Conservation (phyloP, 2,329 filamentous ascomycete species). For the Leptographium galeiforme region DNA sequence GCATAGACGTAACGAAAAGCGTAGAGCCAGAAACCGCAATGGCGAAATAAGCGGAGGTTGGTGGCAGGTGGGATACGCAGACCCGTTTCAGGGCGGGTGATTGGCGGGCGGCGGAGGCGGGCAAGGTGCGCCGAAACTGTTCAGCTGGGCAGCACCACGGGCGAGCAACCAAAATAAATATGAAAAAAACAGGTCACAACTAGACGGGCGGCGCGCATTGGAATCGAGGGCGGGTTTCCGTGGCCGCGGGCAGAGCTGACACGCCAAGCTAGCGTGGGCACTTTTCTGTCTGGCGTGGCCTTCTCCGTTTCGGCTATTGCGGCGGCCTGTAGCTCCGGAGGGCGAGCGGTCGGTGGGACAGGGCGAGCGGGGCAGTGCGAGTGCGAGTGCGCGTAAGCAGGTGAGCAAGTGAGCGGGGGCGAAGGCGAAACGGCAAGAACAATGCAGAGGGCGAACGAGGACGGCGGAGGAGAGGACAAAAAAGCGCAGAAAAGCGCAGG, state of each 20-base stretch:
- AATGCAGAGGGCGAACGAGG: background rate
- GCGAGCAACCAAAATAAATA: background rate
- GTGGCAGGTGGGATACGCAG: background rate
- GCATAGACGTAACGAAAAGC: background rate
- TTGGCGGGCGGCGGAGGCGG: background rate
- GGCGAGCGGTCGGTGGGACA: background rate
- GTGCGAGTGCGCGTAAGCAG: background rate
- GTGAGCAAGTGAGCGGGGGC: background rate
- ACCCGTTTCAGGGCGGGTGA: background rate
- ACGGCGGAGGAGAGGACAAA: background rate
- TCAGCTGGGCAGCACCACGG: constrained; percentile 2
- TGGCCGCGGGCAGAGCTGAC: background rate
- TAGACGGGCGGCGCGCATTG: background rate
- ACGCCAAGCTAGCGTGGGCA: background rate
- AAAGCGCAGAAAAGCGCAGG: background rate
- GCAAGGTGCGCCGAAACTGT: background rate
- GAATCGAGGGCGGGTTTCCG: background rate
- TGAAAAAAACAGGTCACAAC: background rate
- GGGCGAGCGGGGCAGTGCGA: background rate
- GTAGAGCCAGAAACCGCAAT: background rate
- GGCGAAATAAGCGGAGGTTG: constrained; percentile 1
- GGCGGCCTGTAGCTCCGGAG: background rate
- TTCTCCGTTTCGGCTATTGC: background rate
- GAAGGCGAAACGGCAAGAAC: background rate
- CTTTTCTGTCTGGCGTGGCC: background rate